These are phyloP conservation scores for Ceratocystis colombiana DNA, from an alignment of 2,329 filamentous ascomycete species.

Conservation along the genomic window DNA sequence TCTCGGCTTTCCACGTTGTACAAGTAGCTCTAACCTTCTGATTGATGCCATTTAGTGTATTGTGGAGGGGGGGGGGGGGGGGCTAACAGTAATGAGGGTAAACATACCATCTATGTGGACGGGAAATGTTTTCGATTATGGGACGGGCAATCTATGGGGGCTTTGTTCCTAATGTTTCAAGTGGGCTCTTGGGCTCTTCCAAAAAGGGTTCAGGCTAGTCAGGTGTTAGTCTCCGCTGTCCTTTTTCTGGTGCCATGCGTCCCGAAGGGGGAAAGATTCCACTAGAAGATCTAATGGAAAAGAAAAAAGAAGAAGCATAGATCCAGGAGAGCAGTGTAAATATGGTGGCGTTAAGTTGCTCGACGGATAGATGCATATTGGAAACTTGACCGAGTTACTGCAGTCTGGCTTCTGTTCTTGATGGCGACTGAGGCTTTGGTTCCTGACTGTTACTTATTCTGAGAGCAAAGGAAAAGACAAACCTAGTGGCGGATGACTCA, in stretches of 20 bases:
- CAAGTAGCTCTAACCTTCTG: background rate
- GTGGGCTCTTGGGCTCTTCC: too few species aligned
- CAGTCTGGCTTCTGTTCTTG: background rate
- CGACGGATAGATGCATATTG: background rate
- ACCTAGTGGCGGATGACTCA: too few species aligned
- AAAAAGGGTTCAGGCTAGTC: too few species aligned
- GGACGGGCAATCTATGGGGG: background rate
- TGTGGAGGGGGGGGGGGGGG: too few species aligned
- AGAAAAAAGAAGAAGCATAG: background rate
- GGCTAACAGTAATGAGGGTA: background rate
- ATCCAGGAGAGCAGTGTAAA: background rate
- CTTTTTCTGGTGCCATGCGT: background rate
- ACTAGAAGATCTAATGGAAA: background rate
- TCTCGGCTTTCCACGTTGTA: conserved; percentile 6
- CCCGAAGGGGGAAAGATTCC: background rate
- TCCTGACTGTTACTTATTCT: background rate
- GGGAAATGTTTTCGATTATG: background rate
- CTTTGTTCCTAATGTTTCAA: background rate
- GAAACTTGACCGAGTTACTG: background rate
- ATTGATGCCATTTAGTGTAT: background rate
- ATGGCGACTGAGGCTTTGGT: too few species aligned
- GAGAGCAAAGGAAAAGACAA: background rate
- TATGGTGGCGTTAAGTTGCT: background rate
- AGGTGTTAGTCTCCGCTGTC: background rate
- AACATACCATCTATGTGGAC: background rate